These are phyloP conservation scores for Saccharomycopsis sp. DNA, from an alignment of 805 yeast genomes.

Conservation along the genomic window DNA sequence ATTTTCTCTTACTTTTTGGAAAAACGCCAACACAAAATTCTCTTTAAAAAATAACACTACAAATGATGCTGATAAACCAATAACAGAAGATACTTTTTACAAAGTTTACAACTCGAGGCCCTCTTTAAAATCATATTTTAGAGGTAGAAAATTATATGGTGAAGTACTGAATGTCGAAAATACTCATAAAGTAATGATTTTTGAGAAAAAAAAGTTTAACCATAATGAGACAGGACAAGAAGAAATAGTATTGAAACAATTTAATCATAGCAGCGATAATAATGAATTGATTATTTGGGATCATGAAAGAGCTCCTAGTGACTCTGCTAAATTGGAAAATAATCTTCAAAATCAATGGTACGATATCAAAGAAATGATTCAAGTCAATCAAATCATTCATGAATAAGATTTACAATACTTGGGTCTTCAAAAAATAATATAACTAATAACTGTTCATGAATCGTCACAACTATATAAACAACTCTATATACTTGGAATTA, in stretches of 20 bases:
- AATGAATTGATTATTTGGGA: conserved; percentile 17
- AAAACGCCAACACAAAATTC: conserved; percentile 20
- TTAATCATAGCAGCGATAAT: no score
- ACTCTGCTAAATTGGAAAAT: conserved; percentile 5
- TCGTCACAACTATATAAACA: no score
- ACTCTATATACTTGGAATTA: no score
- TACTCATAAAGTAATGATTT: no score
- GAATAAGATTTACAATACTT: no score
- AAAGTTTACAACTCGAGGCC: not conserved
- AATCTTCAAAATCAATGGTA: conserved; percentile 17
- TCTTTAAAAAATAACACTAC: conserved; percentile 20
- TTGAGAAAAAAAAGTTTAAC: no score
- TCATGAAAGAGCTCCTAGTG: conserved; percentile 16
- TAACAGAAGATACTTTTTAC: not conserved
- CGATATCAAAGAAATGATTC: conserved; percentile 15
- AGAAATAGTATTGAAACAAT: no score
- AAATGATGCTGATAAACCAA: conserved; percentile 15
- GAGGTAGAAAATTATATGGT: conserved; percentile 16
- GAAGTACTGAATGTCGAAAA: conserved; percentile 6
- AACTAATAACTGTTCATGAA: no score
- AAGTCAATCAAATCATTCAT: conserved; percentile 11
- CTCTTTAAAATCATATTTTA: conserved; percentile 8
- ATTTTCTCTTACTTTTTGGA: conserved; percentile 8
- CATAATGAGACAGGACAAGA: no score
- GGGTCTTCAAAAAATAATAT: no score